Evolutionary conservation across 1,139 yeast species (phyloP).

Genomic region (Debaryomyces subglobosus): DNA sequence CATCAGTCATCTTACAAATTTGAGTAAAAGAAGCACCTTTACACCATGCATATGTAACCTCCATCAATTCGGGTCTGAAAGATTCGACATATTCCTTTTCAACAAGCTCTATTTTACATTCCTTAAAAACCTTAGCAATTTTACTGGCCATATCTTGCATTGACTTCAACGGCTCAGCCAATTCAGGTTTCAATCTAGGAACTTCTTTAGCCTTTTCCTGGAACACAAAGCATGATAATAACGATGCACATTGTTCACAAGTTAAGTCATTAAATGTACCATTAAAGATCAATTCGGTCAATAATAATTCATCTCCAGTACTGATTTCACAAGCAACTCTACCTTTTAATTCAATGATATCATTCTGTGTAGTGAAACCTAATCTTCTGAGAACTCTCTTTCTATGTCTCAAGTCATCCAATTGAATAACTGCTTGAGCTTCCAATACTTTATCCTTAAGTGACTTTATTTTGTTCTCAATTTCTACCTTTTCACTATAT

Average conservation of each 20-base stretch:
- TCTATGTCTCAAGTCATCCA: constrained; percentile 91
- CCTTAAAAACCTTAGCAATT: constrained; percentile 86
- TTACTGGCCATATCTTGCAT: constrained; percentile 89
- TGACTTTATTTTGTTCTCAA: constrained; percentile 62
- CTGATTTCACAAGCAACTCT: constrained; percentile 95
- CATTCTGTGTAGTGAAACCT: constrained; percentile 82
- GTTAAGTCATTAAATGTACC: constrained; percentile 89
- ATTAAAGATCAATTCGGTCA: constrained; percentile 90
- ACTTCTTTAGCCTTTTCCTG: constrained; percentile 92
- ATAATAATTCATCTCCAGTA: constrained; percentile 87
- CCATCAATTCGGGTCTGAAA: constrained; percentile 93
- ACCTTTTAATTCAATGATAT: constrained; percentile 92
- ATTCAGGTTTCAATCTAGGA: constrained; percentile 82
- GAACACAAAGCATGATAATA: constrained; percentile 92
- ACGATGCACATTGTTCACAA: constrained; percentile 90
- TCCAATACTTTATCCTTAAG: constrained; percentile 70
- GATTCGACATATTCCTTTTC: constrained; percentile 92
- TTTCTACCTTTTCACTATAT: constrained; percentile 64
- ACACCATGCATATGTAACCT: constrained; percentile 96
- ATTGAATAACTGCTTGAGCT: constrained; percentile 88
- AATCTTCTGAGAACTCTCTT: constrained; percentile 82
- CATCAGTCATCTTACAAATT: constrained; percentile 98
- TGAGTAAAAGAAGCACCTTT: constrained; percentile 95
- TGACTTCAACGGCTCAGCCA: constrained; percentile 84
- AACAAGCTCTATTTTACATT: constrained; percentile 83